phyloP scores from a whole-genome alignment of 805 yeast genomes.

The Saccharomycopsis javanensis region DNA sequence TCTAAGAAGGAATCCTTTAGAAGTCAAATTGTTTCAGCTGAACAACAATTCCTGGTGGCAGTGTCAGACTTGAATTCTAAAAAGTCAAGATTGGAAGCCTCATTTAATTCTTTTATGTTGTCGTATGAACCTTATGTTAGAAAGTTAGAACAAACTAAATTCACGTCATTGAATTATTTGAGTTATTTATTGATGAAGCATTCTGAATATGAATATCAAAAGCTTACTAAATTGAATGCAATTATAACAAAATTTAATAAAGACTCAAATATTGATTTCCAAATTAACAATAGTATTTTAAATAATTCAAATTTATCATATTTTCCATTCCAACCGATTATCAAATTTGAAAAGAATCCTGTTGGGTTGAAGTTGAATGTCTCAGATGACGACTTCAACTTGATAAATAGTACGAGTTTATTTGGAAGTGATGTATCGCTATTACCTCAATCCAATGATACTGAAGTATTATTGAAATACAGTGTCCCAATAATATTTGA shows the following conservation, averaged over 20 bases:
- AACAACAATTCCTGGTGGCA: slow-evolving; percentile 3
- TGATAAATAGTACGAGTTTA: slow-evolving; percentile 6
- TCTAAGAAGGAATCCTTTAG: slow-evolving; percentile 11
- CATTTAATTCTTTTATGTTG: slow-evolving; percentile 5
- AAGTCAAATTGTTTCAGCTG: slow-evolving; percentile 6
- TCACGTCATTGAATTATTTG: slow-evolving; percentile 18
- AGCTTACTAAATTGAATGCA: slow-evolving; percentile 10
- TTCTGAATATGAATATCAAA: slow-evolving; percentile 19
- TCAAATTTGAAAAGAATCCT: slow-evolving; percentile 14
- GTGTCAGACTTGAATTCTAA: slow-evolving; percentile 3
- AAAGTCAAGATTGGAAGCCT: slow-evolving; percentile 8
- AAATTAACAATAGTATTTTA: slow-evolving; percentile 5
- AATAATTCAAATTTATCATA: slow-evolving; percentile 14
- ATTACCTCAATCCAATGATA: slow-evolving; percentile 11
- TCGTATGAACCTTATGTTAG: slow-evolving; percentile 12
- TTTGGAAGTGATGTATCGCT: slow-evolving; percentile 19
- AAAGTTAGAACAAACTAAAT: slow-evolving; percentile 3
- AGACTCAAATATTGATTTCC: slow-evolving; percentile 8
- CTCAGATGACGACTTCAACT: neutral
- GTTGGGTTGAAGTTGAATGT: neutral
- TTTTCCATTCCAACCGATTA: slow-evolving; percentile 8
- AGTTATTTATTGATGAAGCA: slow-evolving; percentile 19
- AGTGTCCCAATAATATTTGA: slow-evolving; percentile 15
- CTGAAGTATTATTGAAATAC: neutral
- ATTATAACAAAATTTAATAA: slow-evolving; percentile 14